These are phyloP conservation scores for Trichosporon coremiiforme DNA, from an alignment of 1,284 basidiomycete genomes.

Conservation along the genomic window DNA sequence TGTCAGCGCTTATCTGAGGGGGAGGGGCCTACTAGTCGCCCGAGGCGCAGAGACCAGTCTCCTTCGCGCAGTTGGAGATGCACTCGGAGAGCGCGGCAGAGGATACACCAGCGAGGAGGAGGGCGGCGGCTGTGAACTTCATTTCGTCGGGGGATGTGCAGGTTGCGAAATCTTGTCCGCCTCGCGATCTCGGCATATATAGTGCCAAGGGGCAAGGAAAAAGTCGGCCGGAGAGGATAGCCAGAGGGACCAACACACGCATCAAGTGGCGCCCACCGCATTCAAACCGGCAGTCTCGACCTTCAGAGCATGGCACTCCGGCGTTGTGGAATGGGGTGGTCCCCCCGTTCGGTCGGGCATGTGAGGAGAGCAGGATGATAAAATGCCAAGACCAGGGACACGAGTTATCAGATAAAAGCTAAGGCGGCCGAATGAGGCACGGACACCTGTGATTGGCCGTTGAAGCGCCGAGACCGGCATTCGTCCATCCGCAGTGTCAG, in stretches of 20 bases:
- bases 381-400: not conserved
- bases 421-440: not conserved
- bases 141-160: slow-evolving; percentile 24
- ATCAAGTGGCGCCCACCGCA: not conserved
- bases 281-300: not conserved
- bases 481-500: not conserved
- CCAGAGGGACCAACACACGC: not conserved
- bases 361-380: not conserved
- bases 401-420: not conserved
- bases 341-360: not conserved
- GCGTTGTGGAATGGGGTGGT: not conserved
- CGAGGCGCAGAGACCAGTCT: slow-evolving; percentile 9
- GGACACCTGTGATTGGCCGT: not conserved
- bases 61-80: slow-evolving; percentile 19
- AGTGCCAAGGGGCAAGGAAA: too few species aligned
- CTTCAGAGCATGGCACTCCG: not conserved
- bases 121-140: slow-evolving; percentile 27
- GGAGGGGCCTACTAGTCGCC: slow-evolving; percentile 3
- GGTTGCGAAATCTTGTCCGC: too few species aligned
- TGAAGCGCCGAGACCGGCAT: not conserved
- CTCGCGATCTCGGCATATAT: too few species aligned
- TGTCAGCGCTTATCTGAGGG: not conserved
- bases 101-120: slow-evolving; percentile 32
- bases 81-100: slow-evolving; percentile 22
- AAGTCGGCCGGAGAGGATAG: too few species aligned